Evolutionary conservation across 2,329 filamentous ascomycete genomes (phyloP).

Genomic region (Phaeophleospora eucalypticola): DNA sequence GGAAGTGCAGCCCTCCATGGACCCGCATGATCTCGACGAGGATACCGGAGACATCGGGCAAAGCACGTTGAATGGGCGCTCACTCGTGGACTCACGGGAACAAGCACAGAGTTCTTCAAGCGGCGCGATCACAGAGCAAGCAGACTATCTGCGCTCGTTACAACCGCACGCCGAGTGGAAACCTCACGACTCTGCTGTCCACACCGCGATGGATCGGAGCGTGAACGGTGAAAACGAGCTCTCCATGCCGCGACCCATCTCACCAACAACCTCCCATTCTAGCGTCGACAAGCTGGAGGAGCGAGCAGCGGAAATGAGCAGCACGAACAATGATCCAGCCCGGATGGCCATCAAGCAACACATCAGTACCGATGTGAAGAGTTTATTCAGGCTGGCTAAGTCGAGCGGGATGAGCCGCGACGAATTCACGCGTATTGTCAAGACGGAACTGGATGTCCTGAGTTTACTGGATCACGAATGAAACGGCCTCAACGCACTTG

Average conservation of each 20-base stretch:
- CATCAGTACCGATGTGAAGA: constrained; percentile 72
- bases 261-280: constrained; percentile 35
- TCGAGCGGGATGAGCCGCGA: constrained; percentile 67
- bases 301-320: constrained; percentile 29
- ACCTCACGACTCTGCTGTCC: constrained; percentile 16
- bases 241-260: constrained; percentile 50
- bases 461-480: constrained; percentile 59
- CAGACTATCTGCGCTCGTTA: constrained; percentile 16
- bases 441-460: constrained; percentile 67
- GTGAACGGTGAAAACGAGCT: constrained; percentile 18
- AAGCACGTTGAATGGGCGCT: constrained; percentile 53
- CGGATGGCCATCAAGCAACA: constrained; percentile 76
- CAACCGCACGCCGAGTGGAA: constrained; percentile 19
- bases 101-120: not conserved
- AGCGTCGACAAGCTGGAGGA: constrained; percentile 57
- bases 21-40: constrained; percentile 77
- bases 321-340: constrained; percentile 47
- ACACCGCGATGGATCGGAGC: constrained; percentile 13
- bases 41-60: constrained; percentile 46
- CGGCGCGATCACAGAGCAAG: constrained; percentile 10
- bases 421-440: constrained; percentile 70
- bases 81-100: constrained; percentile 31
- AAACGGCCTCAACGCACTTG: no score
- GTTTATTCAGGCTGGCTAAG: constrained; percentile 66
- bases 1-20: constrained; percentile 75